A percentile compares a stretch with the other conserved stretches of the same genome.
Conservation (phyloP, 2,329 filamentous ascomycete genomes). For the Fusarium marasasianum region DNA sequence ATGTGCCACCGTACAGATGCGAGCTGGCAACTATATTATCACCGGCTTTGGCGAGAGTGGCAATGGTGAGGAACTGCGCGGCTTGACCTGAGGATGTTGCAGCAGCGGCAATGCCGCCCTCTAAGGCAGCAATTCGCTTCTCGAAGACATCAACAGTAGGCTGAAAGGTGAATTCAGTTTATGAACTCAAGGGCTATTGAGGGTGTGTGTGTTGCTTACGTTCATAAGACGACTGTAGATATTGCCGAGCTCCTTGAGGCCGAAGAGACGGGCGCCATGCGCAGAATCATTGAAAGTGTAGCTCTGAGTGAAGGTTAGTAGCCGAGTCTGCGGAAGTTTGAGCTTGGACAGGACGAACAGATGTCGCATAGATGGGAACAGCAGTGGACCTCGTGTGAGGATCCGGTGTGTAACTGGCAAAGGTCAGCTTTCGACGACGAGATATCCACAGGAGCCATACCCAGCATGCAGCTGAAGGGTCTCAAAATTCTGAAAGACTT, state of each 20-base stretch:
- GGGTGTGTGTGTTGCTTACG: conserved; percentile 57
- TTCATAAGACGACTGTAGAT: conserved; percentile 98
- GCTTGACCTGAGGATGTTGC: conserved; percentile 87
- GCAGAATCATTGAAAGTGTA: conserved; percentile 96
- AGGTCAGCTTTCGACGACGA: conserved; percentile 18
- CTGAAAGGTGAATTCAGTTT: conserved; percentile 50
- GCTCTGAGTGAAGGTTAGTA: conserved; percentile 63
- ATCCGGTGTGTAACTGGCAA: conserved; percentile 57
- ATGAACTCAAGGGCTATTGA: too few relatives aligned
- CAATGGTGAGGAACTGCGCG: conserved; percentile 90
- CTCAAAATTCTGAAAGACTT: conserved; percentile 69
- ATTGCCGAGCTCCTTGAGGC: conserved; percentile 96
- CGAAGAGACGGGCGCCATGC: conserved; percentile 92
- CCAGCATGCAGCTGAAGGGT: conserved; percentile 88
- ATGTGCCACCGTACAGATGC: conserved; percentile 93
- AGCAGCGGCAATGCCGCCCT: conserved; percentile 88
- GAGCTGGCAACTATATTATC: conserved; percentile 94
- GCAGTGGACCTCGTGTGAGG: conserved; percentile 84
- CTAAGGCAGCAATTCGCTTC: conserved; percentile 91
- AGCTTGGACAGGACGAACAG: conserved; percentile 51
- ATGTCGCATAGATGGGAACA: conserved; percentile 95
- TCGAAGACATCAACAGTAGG: conserved; percentile 96
- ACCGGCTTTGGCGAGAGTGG: conserved; percentile 81
- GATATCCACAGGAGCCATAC: conserved; percentile 55
- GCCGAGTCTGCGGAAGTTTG: fast-evolving